Evolutionary conservation across 345 rosid species (phyloP).

Genomic region (Combretum micranthum): DNA sequence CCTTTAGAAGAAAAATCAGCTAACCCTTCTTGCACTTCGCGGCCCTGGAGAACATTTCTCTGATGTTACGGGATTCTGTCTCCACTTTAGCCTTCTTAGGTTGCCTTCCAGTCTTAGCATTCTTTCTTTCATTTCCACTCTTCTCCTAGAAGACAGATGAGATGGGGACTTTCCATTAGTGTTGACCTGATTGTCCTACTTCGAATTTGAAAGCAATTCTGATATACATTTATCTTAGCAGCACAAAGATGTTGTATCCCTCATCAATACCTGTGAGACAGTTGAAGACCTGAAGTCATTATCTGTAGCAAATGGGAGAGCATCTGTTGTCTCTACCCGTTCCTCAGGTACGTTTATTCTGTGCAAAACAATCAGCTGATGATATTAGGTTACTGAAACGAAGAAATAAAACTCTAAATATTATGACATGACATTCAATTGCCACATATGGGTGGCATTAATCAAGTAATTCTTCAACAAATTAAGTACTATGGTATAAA

Average conservation of each 20-base stretch:
- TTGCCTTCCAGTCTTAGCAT: constrained; percentile 38
- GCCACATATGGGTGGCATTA: too few relatives aligned
- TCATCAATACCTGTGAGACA: constrained; percentile 36
- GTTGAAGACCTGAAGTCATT: constrained; percentile 23
- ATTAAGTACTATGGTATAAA: too few relatives aligned
- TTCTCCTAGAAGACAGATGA: constrained; percentile 27
- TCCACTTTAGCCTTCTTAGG: constrained; percentile 58
- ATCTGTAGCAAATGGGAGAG: constrained; percentile 16
- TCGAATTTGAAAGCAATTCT: background rate
- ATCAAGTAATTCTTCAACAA: too few relatives aligned
- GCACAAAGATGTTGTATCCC: background rate
- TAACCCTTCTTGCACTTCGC: constrained; percentile 27
- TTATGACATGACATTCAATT: too few relatives aligned
- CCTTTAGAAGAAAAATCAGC: constrained; percentile 8
- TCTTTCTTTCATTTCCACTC: constrained; percentile 30
- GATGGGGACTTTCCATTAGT: background rate
- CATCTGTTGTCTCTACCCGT: constrained; percentile 22
- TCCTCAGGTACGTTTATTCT: constrained; percentile 45
- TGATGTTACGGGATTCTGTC: constrained; percentile 72
- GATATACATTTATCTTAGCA: background rate
- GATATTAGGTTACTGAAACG: too few relatives aligned
- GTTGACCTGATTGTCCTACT: background rate
- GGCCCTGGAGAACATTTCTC: constrained; percentile 83
- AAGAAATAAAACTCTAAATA: too few relatives aligned
- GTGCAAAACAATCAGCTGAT: constrained; percentile 21